These are phyloP conservation scores for Fusarium sp. DNA, from an alignment of 2,329 filamentous ascomycete species.

Conservation along the genomic window DNA sequence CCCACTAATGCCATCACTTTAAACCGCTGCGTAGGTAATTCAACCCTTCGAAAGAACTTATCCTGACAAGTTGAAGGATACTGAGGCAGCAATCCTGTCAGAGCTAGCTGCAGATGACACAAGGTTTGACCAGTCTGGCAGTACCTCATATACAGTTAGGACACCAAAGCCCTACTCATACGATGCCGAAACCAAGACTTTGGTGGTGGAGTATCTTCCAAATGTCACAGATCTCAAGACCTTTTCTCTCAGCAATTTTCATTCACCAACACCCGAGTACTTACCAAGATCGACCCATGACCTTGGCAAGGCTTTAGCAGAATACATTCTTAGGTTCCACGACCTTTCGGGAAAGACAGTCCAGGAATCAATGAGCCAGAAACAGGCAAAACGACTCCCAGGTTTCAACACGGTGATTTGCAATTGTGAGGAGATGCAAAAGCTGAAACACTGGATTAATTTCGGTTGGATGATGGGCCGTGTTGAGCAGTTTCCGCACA, in stretches of 20 bases:
- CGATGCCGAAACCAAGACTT: background rate
- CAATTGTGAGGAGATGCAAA: slow-evolving; percentile 7
- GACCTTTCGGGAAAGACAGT: background rate
- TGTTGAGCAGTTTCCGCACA: background rate
- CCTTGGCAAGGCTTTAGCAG: background rate
- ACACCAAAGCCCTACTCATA: background rate
- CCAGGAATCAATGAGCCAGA: background rate
- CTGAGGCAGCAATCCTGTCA: slow-evolving; percentile 1
- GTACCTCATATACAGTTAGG: background rate
- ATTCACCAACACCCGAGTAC: background rate
- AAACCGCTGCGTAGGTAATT: slow-evolving; percentile 1
- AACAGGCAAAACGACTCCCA: accelerated
- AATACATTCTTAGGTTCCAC: slow-evolving; percentile 5
- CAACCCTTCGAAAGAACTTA: accelerated
- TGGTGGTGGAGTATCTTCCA: slow-evolving; percentile 2
- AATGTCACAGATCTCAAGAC: background rate
- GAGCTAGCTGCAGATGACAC: background rate
- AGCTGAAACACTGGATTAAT: slow-evolving; percentile 2
- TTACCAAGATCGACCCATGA: background rate
- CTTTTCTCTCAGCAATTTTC: background rate
- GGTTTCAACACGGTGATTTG: background rate
- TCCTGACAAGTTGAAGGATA: background rate
- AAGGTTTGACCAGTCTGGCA: accelerated
- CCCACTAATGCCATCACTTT: background rate
- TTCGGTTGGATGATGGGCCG: slow-evolving; percentile 18